Base-by-base conservation (phyloP, 306 rosid species). In the Pyrus betulifolia region DNA sequence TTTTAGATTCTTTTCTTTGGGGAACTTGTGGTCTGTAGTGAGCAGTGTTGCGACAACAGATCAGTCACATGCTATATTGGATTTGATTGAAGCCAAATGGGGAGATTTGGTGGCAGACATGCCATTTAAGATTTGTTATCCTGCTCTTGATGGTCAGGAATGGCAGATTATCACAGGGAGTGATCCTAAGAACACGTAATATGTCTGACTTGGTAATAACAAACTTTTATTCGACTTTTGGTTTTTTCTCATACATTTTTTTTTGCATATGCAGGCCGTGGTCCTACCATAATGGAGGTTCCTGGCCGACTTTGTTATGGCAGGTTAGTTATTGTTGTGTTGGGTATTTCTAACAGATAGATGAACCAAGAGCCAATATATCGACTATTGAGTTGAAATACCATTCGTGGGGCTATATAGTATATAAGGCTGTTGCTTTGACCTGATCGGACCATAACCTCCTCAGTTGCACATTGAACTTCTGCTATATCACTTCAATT, bases 291-390 rank as follows among this genome's bases (percentile, higher is more conserved):
- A 93, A 93, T 81, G 96, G 80, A 71, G 97, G 97, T 75, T 89
- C 97, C 40, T 93, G 97, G 97, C 97, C 97, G 19, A 87, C 97
- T 72, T 85, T 93, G 70, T 86, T 93, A 60, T 93, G 97, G 97
- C 97, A 93, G 97, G 96, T 90, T 78, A 69, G 87, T 84, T 62
- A 61, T 72, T 42, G 67, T 72, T 67, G 49, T 67, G 30, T 31
- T 51, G 23, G 40, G 68, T 72, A 58, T 62, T 42, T 58, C 4
- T 61, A 14, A 49, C 66, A 64, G 35, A 44, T 67, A 35, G 49
- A 54, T 33, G 46, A 30, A 54, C 49, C 25, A 57, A 55, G 64
- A 21, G 44, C 66, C 40, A 62, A 14, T 27, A 61, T 25, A 22
- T 60, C 4, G 5, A 33, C 23, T 4, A 12, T 79, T 22, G 13